phyloP scores from a whole-genome alignment of 805 yeast species.

The Ogataea ramenticola region DNA sequence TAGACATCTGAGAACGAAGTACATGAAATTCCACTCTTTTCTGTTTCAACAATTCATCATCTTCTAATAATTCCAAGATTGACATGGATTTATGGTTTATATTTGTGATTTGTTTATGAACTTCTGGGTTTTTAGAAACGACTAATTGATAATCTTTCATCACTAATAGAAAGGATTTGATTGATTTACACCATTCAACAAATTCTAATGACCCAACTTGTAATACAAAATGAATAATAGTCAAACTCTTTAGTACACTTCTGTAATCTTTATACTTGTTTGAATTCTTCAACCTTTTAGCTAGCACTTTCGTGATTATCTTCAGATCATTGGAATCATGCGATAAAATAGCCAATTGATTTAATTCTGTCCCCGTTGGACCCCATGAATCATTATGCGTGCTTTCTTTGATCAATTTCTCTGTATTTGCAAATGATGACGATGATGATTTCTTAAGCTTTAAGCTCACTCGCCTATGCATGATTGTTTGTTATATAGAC shows the following conservation, averaged over 20 bases:
- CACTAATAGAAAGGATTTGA: constrained; percentile 10
- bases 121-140: constrained; percentile 15
- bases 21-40: constrained; percentile 36
- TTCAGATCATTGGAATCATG: constrained; percentile 30
- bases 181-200: constrained; percentile 38
- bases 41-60: constrained; percentile 26
- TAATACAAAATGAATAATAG: constrained; percentile 43
- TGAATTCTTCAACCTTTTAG: constrained; percentile 30
- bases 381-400: constrained; percentile 45
- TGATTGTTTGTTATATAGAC: neutral
- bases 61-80: constrained; percentile 24
- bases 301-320: constrained; percentile 32
- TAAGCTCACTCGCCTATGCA: neutral
- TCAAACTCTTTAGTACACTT: constrained; percentile 41
- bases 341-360: constrained; percentile 42
- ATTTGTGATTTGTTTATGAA: constrained; percentile 19
- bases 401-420: constrained; percentile 29
- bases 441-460: neutral
- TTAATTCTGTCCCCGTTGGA: constrained; percentile 49
- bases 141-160: constrained; percentile 22
- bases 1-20: constrained; percentile 34
- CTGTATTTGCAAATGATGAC: neutral
- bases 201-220: constrained; percentile 49
- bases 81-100: constrained; percentile 31
- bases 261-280: constrained; percentile 24